Base-by-base conservation (phyloP, 306 rosid genomes). In the Prosopis cineraria region DNA sequence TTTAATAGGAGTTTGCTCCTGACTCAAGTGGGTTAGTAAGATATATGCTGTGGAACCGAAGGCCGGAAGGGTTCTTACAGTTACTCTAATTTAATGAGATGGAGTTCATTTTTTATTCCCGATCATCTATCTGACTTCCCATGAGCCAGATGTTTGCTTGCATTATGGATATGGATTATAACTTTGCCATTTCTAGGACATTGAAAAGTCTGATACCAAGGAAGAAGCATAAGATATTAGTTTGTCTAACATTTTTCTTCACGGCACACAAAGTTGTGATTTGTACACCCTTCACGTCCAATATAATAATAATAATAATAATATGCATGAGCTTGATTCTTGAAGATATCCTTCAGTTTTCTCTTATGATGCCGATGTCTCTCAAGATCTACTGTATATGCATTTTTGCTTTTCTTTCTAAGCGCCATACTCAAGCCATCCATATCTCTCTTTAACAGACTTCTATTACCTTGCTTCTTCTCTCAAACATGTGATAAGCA, bases 1-100 rank as follows among this genome's bases (percentile, higher is more conserved):
- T 37, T 47, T 12, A 24, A 47, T 70, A 19, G 55, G 31, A 41
- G 17, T 55, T 10, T 16, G n/a, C 4, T n/a, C 9, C 2, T 52
- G 10, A 34, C 48, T 56, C 44, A 41, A 65, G 70, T 67, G 41
- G 53, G 73, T 68, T 78, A 33, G 19, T 12, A 45, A 16, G 14
- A 44, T 44, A 7, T 37, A 16, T 11, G 66, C 62, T 53, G 22
- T 48, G 24, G 41, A 71, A 31, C 31, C 33, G 34, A 33, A 48
- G 10, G 36, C 63, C n/a, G 34, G 4, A 5, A 22, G 48, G 65
- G 20, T 50, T 53, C 22, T 36, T 37, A 6, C 1, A 22, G 64
- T 72, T 33, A 60, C 36, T 58, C 65, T 58, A 59, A 14, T 1
- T 29, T 39, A 60, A 60, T 2, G 67, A 13, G 33, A 29, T 0